Evolutionary conservation across 1,284 basidiomycete genomes (phyloP).

Genomic region (Sparassis latifolia): DNA sequence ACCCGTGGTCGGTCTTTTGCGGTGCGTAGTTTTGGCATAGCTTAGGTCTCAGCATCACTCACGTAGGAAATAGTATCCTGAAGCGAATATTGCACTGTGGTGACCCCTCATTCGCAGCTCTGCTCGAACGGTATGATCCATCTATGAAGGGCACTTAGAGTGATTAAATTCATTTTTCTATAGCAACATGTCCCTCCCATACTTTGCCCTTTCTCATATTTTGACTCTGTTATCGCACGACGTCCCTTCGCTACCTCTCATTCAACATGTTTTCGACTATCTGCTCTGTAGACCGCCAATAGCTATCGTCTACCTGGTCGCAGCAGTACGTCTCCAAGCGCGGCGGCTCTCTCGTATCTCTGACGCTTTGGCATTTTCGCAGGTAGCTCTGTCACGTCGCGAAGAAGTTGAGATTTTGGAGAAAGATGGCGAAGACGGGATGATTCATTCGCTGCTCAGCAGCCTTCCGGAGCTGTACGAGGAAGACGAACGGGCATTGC

Average conservation of each 20-base stretch:
- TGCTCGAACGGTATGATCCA: slow-evolving; percentile 58
- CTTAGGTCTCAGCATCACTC: background rate
- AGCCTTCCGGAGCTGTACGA: slow-evolving; percentile 61
- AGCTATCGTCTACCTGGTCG: slow-evolving; percentile 73
- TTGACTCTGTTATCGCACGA: slow-evolving; percentile 91
- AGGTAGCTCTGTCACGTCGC: slow-evolving; percentile 62
- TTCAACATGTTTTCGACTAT: slow-evolving; percentile 88
- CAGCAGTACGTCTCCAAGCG: slow-evolving; percentile 49
- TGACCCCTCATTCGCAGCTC: slow-evolving; percentile 64
- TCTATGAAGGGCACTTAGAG: background rate
- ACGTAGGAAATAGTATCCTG: slow-evolving; percentile 44
- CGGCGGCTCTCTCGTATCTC: background rate
- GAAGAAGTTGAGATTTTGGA: slow-evolving; percentile 48
- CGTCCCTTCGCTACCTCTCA: slow-evolving; percentile 74
- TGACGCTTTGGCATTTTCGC: background rate
- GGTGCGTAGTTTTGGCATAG: slow-evolving; percentile 35
- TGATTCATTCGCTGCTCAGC: slow-evolving; percentile 80
- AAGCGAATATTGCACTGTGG: slow-evolving; percentile 62
- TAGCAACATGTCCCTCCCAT: slow-evolving; percentile 64
- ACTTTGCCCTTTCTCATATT: slow-evolving; percentile 86
- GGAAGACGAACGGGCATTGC: slow-evolving; percentile 22
- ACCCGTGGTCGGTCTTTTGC: slow-evolving; percentile 78
- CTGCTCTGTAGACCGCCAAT: slow-evolving; percentile 80
- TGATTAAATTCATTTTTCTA: background rate
- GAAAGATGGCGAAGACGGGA: slow-evolving; percentile 67